phyloP scores from a whole-genome alignment of 1,284 basidiomycete species.

The Cerrena zonata region DNA sequence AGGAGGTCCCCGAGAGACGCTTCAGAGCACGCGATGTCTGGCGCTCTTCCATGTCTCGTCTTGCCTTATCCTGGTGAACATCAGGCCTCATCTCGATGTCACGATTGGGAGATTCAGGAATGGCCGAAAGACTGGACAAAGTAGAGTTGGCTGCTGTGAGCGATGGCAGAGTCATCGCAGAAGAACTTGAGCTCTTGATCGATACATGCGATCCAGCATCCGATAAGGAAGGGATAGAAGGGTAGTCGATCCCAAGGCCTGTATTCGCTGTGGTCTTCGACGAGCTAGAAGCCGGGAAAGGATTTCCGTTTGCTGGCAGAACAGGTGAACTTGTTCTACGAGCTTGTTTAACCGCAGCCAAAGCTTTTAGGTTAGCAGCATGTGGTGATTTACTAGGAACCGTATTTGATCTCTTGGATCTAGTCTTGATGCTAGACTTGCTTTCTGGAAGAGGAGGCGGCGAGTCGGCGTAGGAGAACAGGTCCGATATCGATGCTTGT shows the following conservation, averaged over 20 bases:
- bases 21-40: conserved; percentile 32
- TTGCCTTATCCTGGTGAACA: conserved; percentile 6
- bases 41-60: conserved; percentile 26
- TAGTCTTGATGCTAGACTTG: neutral
- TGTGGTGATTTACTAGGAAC: conserved; percentile 16
- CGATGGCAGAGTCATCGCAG: conserved; percentile 22
- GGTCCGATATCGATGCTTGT: conserved; percentile 24
- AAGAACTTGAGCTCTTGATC: conserved; percentile 15
- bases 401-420: conserved; percentile 21
- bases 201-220: conserved; percentile 11
- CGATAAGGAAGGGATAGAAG: neutral
- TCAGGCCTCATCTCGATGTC: conserved; percentile 4
- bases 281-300: neutral
- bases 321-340: conserved; percentile 26
- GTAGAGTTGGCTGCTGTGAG: conserved; percentile 12
- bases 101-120: conserved; percentile 22
- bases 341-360: conserved; percentile 12
- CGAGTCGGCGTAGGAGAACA: conserved; percentile 19
- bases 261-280: neutral
- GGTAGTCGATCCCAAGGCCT: conserved; percentile 6
- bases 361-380: neutral
- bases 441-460: conserved; percentile 7
- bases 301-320: conserved; percentile 13
- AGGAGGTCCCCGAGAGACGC: conserved; percentile 30
- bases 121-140: conserved; percentile 22